phyloP scores from a whole-genome alignment of 2,329 filamentous ascomycete species.

The Biscogniauxia sp. region DNA sequence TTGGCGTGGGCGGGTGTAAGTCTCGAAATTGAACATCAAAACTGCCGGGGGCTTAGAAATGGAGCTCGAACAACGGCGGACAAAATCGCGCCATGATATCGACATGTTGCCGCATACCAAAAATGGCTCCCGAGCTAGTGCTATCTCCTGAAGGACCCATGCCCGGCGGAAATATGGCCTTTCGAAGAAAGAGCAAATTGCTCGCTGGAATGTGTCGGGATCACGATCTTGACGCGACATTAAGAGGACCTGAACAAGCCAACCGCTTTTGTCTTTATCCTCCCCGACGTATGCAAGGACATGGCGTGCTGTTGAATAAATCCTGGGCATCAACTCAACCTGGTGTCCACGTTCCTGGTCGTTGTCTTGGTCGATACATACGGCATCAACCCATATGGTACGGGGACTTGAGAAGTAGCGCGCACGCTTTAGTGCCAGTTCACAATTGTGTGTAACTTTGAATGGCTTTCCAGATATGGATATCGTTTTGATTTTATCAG shows the following conservation, averaged over 20 bases:
- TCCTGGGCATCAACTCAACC: slow-evolving; percentile 12
- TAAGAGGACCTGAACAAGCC: neutral
- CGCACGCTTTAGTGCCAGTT: slow-evolving; percentile 3
- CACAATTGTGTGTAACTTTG: slow-evolving; percentile 8
- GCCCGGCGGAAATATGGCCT: slow-evolving; percentile 10
- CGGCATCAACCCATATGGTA: slow-evolving; percentile 12
- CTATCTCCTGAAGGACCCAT: slow-evolving; percentile 16
- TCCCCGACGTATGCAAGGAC: slow-evolving; percentile 12
- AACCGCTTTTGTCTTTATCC: neutral
- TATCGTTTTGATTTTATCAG: neutral
- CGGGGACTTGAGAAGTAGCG: neutral
- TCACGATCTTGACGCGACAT: neutral
- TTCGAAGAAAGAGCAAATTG: neutral
- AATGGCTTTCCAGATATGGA: slow-evolving; percentile 3
- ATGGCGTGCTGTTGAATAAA: slow-evolving; percentile 8
- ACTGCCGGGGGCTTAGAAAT: neutral
- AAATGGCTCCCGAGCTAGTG: slow-evolving; percentile 5
- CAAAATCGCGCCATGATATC: neutral
- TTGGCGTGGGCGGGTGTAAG: neutral
- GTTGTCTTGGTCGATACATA: slow-evolving; percentile 13
- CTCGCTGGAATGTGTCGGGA: neutral
- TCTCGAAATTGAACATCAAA: neutral
- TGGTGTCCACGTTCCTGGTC: slow-evolving; percentile 12
- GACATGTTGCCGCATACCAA: slow-evolving; percentile 8
- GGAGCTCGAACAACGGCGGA: neutral